Percentiles rank a stretch among this genome's conserved stretches.
These are phyloP conservation scores for Clitoria ternatea DNA, from an alignment of 306 rosid species.

Conservation along the genomic window DNA sequence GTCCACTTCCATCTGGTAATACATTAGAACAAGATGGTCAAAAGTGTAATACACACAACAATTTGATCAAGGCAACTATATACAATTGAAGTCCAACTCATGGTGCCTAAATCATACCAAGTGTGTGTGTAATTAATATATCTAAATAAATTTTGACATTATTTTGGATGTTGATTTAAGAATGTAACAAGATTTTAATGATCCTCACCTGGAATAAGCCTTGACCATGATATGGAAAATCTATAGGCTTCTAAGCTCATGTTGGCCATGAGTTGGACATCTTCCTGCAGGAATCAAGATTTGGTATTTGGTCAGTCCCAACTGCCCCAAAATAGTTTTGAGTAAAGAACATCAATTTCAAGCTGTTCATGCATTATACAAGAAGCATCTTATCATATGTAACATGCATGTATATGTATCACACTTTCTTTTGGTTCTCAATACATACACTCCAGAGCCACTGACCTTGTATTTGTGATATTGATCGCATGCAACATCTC, in stretches of 20 bases:
- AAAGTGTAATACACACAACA: background rate
- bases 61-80: background rate
- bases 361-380: background rate
- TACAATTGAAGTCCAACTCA: background rate
- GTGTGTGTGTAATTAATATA: background rate
- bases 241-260: slow-evolving; percentile 21
- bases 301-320: background rate
- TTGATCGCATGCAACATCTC: slow-evolving; percentile 27
- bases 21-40: background rate
- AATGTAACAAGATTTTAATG: background rate
- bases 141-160: background rate
- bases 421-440: background rate
- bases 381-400: background rate
- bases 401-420: background rate
- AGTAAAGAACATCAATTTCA: background rate
- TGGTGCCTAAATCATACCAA: background rate
- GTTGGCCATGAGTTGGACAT: slow-evolving; percentile 19
- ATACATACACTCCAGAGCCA: background rate
- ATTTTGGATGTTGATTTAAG: background rate
- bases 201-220: slow-evolving; percentile 21
- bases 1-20: slow-evolving; percentile 46
- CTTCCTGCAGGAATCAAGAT: slow-evolving; percentile 14
- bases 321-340: background rate
- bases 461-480: slow-evolving; percentile 37
- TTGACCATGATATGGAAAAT: slow-evolving; percentile 34